Base-by-base conservation (phyloP, 2,329 filamentous ascomycete species). In the Ophiocordyceps camponoti-rufipedis region DNA sequence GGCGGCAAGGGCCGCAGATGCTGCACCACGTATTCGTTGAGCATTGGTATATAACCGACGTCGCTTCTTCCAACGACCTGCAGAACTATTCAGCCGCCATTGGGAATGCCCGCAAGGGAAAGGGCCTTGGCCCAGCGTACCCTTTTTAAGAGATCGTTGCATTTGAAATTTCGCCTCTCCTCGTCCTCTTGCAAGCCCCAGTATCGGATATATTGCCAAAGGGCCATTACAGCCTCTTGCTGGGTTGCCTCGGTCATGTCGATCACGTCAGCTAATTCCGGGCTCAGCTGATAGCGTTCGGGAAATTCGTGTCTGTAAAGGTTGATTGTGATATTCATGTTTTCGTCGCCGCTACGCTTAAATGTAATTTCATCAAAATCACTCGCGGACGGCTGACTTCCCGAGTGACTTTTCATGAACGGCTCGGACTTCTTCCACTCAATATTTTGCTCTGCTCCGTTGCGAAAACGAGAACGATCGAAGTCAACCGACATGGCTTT, bases 331-430 rank as follows among this genome's bases (percentile, higher is more conserved):
- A 94, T 79, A 58, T 95, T 94, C 53, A 84, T 71, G 54, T 94
- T 95, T 60, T 95, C 87, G 58, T 98, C 91, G 32, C 86, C 82
- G 54, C 82, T 85, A 45, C 91, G 78, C 67, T 93, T 86, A 60
- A 98, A 96, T 41, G 87, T 82, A 41, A 98, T 68, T 58, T 84
- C 82, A 63, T 95, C 91, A 56, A 96, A 94, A 56, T 93, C 85
- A 41, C 78, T 75, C 31, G 78, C 77, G 31, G 78, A 69, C 7
- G 80, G 72, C 28, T 54, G 48, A 29, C 44, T 52, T 16, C 51
- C 47, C 18, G 48, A 49, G n/a, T 61, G 56, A 45, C 71, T 73
- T 38, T 75, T 63, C 1, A 71, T 60, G 51, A 69, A 66, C n/a
- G 57, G 67, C 49, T 64, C 78, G 5, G 86, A 82, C 58, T 91